Evolutionary conservation across 495 filamentous ascomycete species (phyloP).

Genomic region (Gamarada debralockiae): DNA sequence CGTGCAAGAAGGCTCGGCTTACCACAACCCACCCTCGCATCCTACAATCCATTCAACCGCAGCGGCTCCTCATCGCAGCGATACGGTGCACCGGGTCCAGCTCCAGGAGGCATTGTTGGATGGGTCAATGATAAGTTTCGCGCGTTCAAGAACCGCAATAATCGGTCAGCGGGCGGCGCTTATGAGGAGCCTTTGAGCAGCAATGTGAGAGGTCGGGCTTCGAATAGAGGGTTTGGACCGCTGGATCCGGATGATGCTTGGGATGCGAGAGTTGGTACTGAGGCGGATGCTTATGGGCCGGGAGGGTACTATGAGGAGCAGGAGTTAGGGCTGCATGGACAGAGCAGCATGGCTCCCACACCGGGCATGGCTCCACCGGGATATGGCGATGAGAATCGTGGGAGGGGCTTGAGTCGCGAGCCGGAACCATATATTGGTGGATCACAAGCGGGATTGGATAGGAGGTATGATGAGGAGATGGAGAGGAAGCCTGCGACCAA

Average conservation of each 20-base stretch:
- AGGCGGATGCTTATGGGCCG: slow-evolving; percentile 50
- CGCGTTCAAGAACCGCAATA: slow-evolving; percentile 47
- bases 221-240: slow-evolving; percentile 39
- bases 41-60: slow-evolving; percentile 55
- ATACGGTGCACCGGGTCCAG: slow-evolving; percentile 46
- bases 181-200: slow-evolving; percentile 50
- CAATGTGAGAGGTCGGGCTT: slow-evolving; percentile 26
- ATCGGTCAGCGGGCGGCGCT: slow-evolving; percentile 52
- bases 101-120: slow-evolving; percentile 52
- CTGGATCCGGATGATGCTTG: slow-evolving; percentile 72
- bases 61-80: slow-evolving; percentile 18
- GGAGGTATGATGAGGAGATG: slow-evolving; percentile 46
- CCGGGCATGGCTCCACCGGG: slow-evolving; percentile 10
- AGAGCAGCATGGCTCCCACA: background rate
- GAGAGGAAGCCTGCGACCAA: slow-evolving; percentile 30
- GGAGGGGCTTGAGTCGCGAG: slow-evolving; percentile 33
- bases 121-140: slow-evolving; percentile 52
- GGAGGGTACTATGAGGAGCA: slow-evolving; percentile 60
- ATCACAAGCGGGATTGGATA: slow-evolving; percentile 32
- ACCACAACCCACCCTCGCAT: slow-evolving; percentile 55
- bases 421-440: slow-evolving; percentile 29
- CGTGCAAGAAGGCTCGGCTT: slow-evolving; percentile 61
- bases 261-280: slow-evolving; percentile 62
- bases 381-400: slow-evolving; percentile 26
- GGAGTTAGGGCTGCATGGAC: slow-evolving; percentile 44